Evolutionary conservation across 163 green algal genomes (phyloP), one percentile per base, ranked within the genome.

Genomic region (Prototheca stagnorum): DNA sequence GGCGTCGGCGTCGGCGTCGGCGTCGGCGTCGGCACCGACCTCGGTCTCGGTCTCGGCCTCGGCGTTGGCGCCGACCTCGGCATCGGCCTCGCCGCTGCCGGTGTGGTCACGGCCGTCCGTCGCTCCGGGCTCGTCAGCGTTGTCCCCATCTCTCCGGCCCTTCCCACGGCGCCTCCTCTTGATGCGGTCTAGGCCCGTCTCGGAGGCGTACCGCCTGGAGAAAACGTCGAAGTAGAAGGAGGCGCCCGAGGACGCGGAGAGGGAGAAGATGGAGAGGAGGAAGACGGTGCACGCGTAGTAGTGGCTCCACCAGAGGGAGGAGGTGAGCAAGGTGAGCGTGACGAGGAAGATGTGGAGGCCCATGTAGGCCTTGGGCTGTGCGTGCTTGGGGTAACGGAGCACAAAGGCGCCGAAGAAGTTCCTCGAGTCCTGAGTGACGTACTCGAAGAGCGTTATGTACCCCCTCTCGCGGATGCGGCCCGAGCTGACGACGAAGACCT

Each of bases 401-500:
- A 67, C 60, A 47, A 67, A 37, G 31, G 14, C 24, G 22, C 42
- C 50, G 56, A 57, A 69, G n/a, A 68, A 22, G 19, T 15, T 34
- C 12, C 12, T 20, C 28, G n/a, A 7, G 29, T 3, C 34, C 3
- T 17, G 22, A 14, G 54, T 56, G 35, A 57, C 33, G 35, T 57
- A 48, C 37, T 59, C 56, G 56, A 63, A 76, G 17, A 74, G 59
- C 0, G 68, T 78, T 17, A 72, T 64, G 35, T 78, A 80, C 1
- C 57, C 56, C 12, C 57, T 39, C 39, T 65, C n/a, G 40, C 72
- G 54, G 41, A 80, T 80, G 29, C 62, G 56, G 4, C 54, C 28
- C 14, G 35, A 57, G 26, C 45, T 65, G 16, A 78, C 28, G 19
- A 80, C 53, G 39, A 80, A 80, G 9, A 80, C 58, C 63, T 85